phyloP scores from a whole-genome alignment of 306 rosid genomes.

The Cucurbita maxima region DNA sequence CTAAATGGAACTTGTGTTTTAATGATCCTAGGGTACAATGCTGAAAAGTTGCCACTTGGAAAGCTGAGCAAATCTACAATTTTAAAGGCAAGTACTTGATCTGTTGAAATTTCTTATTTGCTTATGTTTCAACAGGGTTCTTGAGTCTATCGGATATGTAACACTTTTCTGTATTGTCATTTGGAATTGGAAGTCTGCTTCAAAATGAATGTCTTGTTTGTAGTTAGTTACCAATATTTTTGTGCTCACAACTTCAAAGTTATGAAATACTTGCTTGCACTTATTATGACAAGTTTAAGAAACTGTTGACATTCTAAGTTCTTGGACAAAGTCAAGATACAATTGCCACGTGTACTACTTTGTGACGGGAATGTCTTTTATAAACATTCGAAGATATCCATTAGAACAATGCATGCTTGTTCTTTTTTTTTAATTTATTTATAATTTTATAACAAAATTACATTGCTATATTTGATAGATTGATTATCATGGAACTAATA shows the following conservation, averaged over 20 bases:
- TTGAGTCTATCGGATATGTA: background rate
- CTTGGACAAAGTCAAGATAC: background rate
- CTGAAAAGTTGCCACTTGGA: conserved; percentile 89
- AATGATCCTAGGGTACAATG: conserved; percentile 64
- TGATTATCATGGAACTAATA: background rate
- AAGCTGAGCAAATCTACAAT: conserved; percentile 90
- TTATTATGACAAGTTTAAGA: background rate
- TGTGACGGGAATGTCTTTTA: background rate
- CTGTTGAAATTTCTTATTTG: background rate
- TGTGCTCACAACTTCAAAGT: background rate
- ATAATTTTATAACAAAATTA: background rate
- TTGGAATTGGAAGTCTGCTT: background rate
- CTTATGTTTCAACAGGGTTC: background rate
- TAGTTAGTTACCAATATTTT: background rate
- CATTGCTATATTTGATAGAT: background rate
- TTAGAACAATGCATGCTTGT: background rate
- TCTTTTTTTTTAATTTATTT: background rate
- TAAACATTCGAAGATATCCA: background rate
- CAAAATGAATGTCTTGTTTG: background rate
- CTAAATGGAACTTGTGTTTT: background rate
- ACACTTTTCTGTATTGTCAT: background rate
- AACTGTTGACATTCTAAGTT: background rate
- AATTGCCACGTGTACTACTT: background rate
- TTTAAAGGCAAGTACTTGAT: conserved; percentile 41
- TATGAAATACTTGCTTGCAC: background rate